Base-by-base conservation (phyloP, 768 basidiomycete species). In the Trametes cinnabarina region DNA sequence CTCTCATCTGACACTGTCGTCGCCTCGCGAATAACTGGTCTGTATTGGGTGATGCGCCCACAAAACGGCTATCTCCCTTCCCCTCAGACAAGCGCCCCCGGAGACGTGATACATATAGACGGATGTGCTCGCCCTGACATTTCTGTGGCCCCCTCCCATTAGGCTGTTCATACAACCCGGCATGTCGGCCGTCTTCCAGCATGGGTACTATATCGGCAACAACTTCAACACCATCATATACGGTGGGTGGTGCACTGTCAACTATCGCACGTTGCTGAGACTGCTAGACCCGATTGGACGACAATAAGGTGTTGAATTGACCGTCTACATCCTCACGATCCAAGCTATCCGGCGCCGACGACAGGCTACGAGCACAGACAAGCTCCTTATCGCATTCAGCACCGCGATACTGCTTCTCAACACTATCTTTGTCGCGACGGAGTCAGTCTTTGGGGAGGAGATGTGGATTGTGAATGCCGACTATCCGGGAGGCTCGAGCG, bases 401-500 rank as follows among this genome's bases (percentile, higher is more conserved):
- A 69, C 63, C 28, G 51, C 57, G 6, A 51, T 73, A 61, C 44
- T 75, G 8, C 11, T 70, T n/a, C 56, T 76, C 34, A 68, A 68
- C 65, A 73, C 76, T 3, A 50, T 73, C 12, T 74, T 66, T 52
- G 58, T 72, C 30, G 63, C 65, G 26, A 63, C 63, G 37, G 62
- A 72, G 37, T 57, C 61, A 23, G n/a, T 73, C 14, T 71, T 73
- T 17, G 71, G 71, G 2, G 66, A 75, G 51, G 65, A 66, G 37
- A 70, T 74, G 65, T 79, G 77, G 77, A 57, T 78, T 14, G 61
- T 60, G 6, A 48, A 74, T 19, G 50, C 60, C 3, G 44, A 60
- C 19, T 72, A 63, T 39, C 73, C 73, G 3, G 76, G 75, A 0
- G 77, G 77, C 0, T 68, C 68, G 15, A 66, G 66, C 6, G 70